phyloP scores from a whole-genome alignment of 2,329 filamentous ascomycete genomes.

The Aspergillus caelatus region DNA sequence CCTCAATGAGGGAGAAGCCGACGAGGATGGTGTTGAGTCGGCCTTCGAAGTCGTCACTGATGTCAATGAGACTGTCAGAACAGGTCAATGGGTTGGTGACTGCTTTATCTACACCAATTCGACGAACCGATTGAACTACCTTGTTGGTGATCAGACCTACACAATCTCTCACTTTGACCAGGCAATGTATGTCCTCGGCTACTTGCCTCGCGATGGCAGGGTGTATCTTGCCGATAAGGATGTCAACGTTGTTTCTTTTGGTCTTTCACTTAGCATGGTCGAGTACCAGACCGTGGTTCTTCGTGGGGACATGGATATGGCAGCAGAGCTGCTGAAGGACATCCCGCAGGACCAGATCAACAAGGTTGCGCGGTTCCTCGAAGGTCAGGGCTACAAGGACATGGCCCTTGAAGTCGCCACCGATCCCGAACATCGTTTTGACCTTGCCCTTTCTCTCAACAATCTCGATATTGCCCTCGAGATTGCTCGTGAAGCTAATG shows the following conservation, averaged over 20 bases:
- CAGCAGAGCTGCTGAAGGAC: conserved; percentile 77
- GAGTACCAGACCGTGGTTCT: conserved; percentile 97
- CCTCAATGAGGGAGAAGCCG: conserved; percentile 77
- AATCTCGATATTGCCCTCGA: conserved; percentile 84
- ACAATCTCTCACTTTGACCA: conserved; percentile 97
- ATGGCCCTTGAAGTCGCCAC: conserved; percentile 92
- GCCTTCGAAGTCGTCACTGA: conserved; percentile 97
- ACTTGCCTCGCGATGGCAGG: conserved; percentile 91
- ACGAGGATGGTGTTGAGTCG: conserved; percentile 89
- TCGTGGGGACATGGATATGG: conserved; percentile 88
- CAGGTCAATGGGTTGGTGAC: conserved; percentile 96
- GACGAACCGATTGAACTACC: conserved; percentile 95
- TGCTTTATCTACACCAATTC: conserved; percentile 99
- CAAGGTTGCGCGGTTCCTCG: conserved; percentile 96
- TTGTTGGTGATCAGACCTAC: conserved; percentile 97
- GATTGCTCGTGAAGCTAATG: conserved; percentile 79
- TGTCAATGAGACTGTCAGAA: conserved; percentile 88
- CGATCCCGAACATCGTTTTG: conserved; percentile 94
- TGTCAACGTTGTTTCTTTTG: conserved; percentile 86
- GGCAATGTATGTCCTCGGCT: conserved; percentile 91
- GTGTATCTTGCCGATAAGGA: conserved; percentile 97
- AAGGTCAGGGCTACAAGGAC: conserved; percentile 96
- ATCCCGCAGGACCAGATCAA: conserved; percentile 94
- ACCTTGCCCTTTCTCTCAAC: conserved; percentile 80
- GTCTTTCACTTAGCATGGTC: conserved; percentile 85